phyloP scores from a whole-genome alignment of 306 rosid genomes.

The Malus orientalis region DNA sequence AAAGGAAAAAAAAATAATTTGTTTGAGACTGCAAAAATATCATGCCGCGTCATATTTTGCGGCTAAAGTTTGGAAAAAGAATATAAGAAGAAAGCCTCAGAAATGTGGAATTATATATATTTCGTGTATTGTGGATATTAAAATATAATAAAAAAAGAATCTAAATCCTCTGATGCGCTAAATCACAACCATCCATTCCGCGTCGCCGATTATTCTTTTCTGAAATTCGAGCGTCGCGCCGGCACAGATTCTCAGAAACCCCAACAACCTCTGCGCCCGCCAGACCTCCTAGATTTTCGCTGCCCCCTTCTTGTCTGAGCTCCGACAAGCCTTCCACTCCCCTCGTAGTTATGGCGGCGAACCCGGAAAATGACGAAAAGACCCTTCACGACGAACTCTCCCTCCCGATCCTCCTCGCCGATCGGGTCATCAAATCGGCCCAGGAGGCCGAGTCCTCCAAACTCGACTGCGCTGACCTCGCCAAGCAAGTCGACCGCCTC shows the following conservation, averaged over 20 bases:
- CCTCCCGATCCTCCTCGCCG: conserved; percentile 53
- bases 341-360: not conserved
- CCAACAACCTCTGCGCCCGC: not conserved
- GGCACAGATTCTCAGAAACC: not conserved
- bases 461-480: conserved; percentile 48
- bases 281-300: not conserved
- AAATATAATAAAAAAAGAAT: not conserved
- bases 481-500: conserved; percentile 47
- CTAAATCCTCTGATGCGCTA: too few relatives aligned
- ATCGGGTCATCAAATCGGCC: conserved; percentile 55
- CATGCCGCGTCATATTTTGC: not conserved
- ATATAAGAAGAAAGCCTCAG: not conserved
- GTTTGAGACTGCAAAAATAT: not conserved
- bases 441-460: conserved; percentile 61
- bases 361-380: conserved; percentile 28
- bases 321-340: not conserved
- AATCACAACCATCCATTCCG: not conserved
- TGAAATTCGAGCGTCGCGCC: not conserved
- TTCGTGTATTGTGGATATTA: not conserved
- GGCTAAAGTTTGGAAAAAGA: not conserved
- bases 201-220: not conserved
- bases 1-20: too few relatives aligned
- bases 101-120: not conserved
- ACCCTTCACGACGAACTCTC: conserved; percentile 51
- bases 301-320: not conserved